phyloP scores from a whole-genome alignment of 2,329 filamentous ascomycete genomes.

The Fusarium zealandicum region DNA sequence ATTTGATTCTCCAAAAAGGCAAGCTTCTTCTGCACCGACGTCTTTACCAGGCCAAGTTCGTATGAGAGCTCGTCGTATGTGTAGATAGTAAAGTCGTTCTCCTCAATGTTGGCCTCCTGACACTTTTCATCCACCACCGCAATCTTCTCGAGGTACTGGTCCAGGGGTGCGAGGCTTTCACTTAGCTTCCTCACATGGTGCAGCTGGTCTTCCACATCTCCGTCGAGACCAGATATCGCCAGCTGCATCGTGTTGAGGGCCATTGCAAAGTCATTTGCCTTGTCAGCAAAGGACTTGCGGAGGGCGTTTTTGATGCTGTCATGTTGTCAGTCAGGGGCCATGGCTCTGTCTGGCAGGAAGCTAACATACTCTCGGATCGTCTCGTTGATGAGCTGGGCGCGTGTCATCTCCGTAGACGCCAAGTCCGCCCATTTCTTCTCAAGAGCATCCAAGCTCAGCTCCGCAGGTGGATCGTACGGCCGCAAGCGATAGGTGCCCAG shows the following conservation, averaged over 20 bases:
- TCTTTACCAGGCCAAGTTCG: constrained; percentile 89
- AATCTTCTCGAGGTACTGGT: constrained; percentile 89
- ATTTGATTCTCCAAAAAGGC: constrained; percentile 98
- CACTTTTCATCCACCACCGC: constrained; percentile 87
- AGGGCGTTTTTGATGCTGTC: constrained; percentile 90
- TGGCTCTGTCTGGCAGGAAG: neutral
- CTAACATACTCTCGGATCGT: constrained; percentile 85
- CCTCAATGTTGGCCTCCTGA: constrained; percentile 95
- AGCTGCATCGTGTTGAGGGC: constrained; percentile 94
- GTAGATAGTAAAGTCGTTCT: constrained; percentile 99
- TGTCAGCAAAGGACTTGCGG: constrained; percentile 92
- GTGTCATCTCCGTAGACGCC: constrained; percentile 82
- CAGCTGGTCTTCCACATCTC: constrained; percentile 94
- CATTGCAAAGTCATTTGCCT: constrained; percentile 96
- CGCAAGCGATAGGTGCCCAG: constrained; percentile 91
- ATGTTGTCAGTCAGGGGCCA: constrained; percentile 40
- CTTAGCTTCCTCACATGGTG: constrained; percentile 86
- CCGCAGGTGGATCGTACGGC: constrained; percentile 87
- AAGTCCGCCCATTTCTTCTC: constrained; percentile 83
- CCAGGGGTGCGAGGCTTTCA: constrained; percentile 85
- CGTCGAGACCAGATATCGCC: constrained; percentile 95
- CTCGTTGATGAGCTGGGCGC: constrained; percentile 95
- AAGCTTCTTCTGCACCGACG: constrained; percentile 93
- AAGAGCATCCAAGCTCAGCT: constrained; percentile 81
- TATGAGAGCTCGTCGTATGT: constrained; percentile 96